Evolutionary conservation across 352 stramenopile species (phyloP).

Genomic region (Ophiocytium majus): DNA sequence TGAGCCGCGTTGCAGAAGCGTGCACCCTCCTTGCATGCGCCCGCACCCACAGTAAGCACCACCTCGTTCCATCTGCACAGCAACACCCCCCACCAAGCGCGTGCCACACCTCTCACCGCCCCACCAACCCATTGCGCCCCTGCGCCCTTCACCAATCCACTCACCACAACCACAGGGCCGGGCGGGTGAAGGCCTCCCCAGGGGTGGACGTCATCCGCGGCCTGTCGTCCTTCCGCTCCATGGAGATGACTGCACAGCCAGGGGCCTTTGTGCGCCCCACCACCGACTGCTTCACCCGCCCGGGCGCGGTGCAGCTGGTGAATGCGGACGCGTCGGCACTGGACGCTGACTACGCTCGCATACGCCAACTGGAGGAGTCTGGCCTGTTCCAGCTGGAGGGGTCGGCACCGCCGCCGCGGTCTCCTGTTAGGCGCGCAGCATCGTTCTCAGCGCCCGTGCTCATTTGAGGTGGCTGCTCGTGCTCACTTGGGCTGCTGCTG

Average conservation of each 20-base stretch:
- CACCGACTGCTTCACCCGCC: slow-evolving; percentile 83
- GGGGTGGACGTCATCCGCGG: slow-evolving; percentile 75
- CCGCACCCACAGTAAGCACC: too few relatives aligned
- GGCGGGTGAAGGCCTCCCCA: slow-evolving; percentile 73
- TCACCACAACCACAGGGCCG: slow-evolving; percentile 78
- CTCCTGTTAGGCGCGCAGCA: neutral
- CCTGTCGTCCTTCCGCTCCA: slow-evolving; percentile 74
- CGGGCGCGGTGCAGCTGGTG: slow-evolving; percentile 68
- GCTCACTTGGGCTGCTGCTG: too few relatives aligned
- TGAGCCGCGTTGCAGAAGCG: too few relatives aligned
- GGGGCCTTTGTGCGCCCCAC: slow-evolving; percentile 62
- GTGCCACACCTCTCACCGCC: too few relatives aligned
- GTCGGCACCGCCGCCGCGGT: neutral
- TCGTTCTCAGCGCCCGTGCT: too few relatives aligned
- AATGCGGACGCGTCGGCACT: slow-evolving; percentile 72
- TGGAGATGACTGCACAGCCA: slow-evolving; percentile 74
- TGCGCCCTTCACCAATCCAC: too few relatives aligned
- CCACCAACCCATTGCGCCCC: too few relatives aligned
- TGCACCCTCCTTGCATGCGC: too few relatives aligned
- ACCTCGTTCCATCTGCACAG: too few relatives aligned
- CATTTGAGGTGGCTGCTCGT: too few relatives aligned
- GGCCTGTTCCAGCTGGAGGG: slow-evolving; percentile 14
- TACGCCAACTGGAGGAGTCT: slow-evolving; percentile 69
- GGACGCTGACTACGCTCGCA: slow-evolving; percentile 71
- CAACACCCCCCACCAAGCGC: too few relatives aligned